phyloP scores from a whole-genome alignment of 257 asterid genomes.

The Solanum bukasovii region DNA sequence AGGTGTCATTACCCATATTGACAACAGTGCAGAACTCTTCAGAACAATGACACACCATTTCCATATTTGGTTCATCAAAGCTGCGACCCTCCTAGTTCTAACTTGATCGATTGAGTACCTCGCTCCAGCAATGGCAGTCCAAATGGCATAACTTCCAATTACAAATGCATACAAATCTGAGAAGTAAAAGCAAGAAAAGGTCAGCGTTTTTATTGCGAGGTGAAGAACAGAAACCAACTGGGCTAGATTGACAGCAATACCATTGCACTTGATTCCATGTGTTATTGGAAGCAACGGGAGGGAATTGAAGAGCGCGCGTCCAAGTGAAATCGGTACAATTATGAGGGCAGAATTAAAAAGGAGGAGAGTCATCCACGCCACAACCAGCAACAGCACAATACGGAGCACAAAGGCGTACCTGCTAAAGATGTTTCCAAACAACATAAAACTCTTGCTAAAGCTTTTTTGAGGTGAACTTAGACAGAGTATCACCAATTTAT shows the following conservation, averaged over 20 bases:
- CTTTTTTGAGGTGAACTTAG: background rate
- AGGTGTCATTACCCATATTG: constrained; percentile 71
- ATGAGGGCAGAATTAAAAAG: constrained; percentile 73
- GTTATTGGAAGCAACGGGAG: constrained; percentile 88
- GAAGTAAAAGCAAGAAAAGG: background rate
- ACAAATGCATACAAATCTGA: constrained; percentile 85
- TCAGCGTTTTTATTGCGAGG: background rate
- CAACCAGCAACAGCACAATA: constrained; percentile 65
- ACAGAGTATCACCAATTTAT: background rate
- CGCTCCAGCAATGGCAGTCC: constrained; percentile 90
- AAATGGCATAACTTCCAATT: constrained; percentile 91
- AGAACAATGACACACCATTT: constrained; percentile 85
- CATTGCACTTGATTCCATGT: constrained; percentile 94
- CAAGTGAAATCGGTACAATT: constrained; percentile 83
- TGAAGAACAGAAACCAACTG: background rate
- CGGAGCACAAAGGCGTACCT: constrained; percentile 88
- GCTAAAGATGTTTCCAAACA: constrained; percentile 35
- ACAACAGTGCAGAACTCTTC: constrained; percentile 71
- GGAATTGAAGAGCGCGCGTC: constrained; percentile 64
- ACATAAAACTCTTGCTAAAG: constrained; percentile 16
- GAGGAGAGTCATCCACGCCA: constrained; percentile 96
- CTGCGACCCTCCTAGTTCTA: constrained; percentile 54
- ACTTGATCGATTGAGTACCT: constrained; percentile 72
- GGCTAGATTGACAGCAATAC: constrained; percentile 21
- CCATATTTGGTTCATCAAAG: constrained; percentile 63